Conservation (phyloP, 345 rosid species). For the Eutrema japonicum region DNA sequence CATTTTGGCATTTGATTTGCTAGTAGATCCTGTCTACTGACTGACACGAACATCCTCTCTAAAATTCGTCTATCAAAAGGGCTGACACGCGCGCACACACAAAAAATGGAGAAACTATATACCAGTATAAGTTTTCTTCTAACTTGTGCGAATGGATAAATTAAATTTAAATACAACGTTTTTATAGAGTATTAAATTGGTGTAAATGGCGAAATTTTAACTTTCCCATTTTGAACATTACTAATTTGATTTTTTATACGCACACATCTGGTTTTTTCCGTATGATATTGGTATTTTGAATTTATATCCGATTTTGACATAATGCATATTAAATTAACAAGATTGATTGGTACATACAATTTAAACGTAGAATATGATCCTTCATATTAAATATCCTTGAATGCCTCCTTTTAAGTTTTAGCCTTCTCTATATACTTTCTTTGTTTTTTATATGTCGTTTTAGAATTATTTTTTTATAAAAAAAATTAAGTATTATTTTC, state of each 20-base stretch:
- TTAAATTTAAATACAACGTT: not conserved
- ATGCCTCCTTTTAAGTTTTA: not conserved
- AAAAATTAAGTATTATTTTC: no score
- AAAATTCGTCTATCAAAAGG: conserved; percentile 1
- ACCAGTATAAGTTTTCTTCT: not conserved
- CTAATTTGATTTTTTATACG: not conserved
- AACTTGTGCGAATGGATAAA: not conserved
- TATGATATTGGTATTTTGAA: not conserved
- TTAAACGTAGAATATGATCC: not conserved
- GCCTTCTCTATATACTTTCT: no score
- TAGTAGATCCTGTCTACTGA: conserved; percentile 1
- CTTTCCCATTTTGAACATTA: not conserved
- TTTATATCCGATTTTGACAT: not conserved
- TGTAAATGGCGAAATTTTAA: not conserved
- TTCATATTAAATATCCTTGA: conserved; percentile 1
- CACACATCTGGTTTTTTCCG: not conserved
- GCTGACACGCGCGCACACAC: not conserved
- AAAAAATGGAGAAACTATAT: not conserved
- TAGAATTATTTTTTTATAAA: no score
- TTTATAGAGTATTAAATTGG: not conserved
- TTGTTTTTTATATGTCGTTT: no score
- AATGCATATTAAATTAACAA: not conserved
- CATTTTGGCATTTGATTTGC: not conserved
- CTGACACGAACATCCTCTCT: conserved; percentile 5
- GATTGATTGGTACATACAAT: not conserved